Evolutionary conservation across 2,329 filamentous ascomycete genomes (phyloP).

Genomic region (Coniochaeta sp.): DNA sequence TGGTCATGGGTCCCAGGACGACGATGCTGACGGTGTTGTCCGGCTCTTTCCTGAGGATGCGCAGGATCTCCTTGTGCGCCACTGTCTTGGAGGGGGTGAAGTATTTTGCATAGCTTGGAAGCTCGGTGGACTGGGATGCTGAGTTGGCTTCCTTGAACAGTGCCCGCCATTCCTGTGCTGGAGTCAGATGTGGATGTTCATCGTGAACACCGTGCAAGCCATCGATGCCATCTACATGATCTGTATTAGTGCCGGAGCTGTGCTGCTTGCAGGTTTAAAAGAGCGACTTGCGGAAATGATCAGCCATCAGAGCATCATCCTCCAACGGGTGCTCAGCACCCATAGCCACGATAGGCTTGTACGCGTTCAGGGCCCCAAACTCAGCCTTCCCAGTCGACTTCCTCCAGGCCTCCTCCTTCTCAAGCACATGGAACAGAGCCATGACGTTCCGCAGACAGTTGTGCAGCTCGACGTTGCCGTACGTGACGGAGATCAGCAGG

Average conservation of each 20-base stretch:
- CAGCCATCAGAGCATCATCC: conserved; percentile 71
- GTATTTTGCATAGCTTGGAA: conserved; percentile 43
- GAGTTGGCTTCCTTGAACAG: conserved; percentile 47
- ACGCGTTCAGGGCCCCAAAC: conserved; percentile 64
- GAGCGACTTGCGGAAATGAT: conserved; percentile 71
- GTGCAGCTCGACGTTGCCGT: conserved; percentile 85
- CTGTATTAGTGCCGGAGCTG: conserved; percentile 29
- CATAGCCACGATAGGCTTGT: conserved; percentile 78
- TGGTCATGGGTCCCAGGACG: conserved; percentile 87
- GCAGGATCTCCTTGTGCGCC: conserved; percentile 83
- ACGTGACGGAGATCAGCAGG: conserved; percentile 79
- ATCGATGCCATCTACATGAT: conserved; percentile 51
- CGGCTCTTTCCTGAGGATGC: conserved; percentile 74
- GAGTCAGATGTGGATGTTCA: conserved; percentile 64
- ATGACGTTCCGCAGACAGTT: conserved; percentile 86
- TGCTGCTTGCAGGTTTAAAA: background rate
- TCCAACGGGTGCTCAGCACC: conserved; percentile 81
- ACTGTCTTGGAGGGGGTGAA: conserved; percentile 71
- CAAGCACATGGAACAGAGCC: conserved; percentile 84
- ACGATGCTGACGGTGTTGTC: conserved; percentile 82
- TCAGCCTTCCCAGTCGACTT: conserved; percentile 59
- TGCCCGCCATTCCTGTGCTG: conserved; percentile 66
- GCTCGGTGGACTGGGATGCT: conserved; percentile 24
- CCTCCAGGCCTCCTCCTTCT: conserved; percentile 83
- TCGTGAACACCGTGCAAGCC: conserved; percentile 71